Percentiles rank a stretch among this genome's conserved stretches.
Evolutionary conservation across 352 stramenopile genomes (phyloP).

Genomic region (Phytophthora brassicae): DNA sequence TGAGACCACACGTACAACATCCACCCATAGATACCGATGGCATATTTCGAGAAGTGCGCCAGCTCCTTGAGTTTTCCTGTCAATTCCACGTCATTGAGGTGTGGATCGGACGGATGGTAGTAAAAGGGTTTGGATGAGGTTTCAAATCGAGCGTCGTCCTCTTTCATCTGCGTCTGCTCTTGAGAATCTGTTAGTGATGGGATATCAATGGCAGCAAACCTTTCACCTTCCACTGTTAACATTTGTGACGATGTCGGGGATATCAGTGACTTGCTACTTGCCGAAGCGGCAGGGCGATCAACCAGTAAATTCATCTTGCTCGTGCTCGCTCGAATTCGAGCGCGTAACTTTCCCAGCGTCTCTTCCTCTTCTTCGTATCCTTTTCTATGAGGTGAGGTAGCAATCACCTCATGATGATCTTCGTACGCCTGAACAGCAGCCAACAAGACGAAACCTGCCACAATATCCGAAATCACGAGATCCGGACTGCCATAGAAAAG

Average conservation of each 20-base stretch:
- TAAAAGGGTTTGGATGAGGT: constrained; percentile 26
- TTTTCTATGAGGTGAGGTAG: constrained; percentile 26
- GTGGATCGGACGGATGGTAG: constrained; percentile 43
- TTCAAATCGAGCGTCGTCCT: constrained; percentile 8
- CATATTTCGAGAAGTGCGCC: constrained; percentile 86
- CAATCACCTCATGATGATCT: constrained; percentile 42
- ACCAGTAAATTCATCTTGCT: constrained; percentile 20
- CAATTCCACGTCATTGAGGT: constrained; percentile 50
- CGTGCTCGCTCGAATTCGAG: constrained; percentile 37
- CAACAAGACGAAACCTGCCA: constrained; percentile 81
- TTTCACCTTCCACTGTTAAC: constrained; percentile 26
- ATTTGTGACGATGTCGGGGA: constrained; percentile 24
- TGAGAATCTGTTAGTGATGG: constrained; percentile 17
- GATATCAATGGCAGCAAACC: constrained; percentile 59
- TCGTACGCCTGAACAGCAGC: constrained; percentile 83
- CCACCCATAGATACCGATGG: constrained; percentile 87
- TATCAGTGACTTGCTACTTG: constrained; percentile 11
- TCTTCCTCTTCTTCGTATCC: constrained; percentile 45
- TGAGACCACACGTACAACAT: constrained; percentile 91
- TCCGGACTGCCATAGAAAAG: constrained; percentile 88
- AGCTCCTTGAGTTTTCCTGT: constrained; percentile 57
- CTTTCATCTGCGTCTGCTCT: constrained; percentile 1
- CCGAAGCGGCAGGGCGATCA: constrained; percentile 11
- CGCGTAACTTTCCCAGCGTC: constrained; percentile 53
- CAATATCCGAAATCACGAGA: constrained; percentile 87